Percentiles rank a stretch among this genome's conserved stretches.
Conservation (phyloP, 2,329 filamentous ascomycete species). For the Alternaria longipes region DNA sequence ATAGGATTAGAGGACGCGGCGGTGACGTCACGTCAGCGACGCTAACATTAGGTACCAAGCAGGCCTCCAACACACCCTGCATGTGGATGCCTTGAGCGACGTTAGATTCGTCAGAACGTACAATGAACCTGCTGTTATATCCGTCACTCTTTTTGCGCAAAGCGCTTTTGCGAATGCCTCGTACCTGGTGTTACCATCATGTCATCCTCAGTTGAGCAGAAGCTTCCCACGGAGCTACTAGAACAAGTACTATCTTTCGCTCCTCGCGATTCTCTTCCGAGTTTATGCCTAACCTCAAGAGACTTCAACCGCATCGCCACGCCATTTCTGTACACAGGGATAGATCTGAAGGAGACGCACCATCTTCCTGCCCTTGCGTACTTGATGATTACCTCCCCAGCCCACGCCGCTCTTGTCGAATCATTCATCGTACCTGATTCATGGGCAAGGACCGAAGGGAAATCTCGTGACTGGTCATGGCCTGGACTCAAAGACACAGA, state of each 20-base stretch:
- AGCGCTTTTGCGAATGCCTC: neutral
- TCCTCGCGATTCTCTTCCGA: neutral
- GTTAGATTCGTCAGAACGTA: neutral
- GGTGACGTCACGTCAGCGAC: neutral
- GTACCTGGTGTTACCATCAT: neutral
- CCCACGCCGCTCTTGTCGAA: neutral
- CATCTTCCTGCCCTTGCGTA: neutral
- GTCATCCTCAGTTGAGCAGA: neutral
- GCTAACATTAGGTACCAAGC: neutral
- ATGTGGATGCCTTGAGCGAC: neutral
- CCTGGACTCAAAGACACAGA: neutral
- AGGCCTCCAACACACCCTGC: neutral
- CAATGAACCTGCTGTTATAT: neutral
- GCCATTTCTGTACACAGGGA: neutral
- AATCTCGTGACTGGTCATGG: neutral
- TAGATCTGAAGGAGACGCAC: neutral
- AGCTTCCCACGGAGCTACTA: neutral
- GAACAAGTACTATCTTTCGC: neutral
- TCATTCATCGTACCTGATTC: neutral
- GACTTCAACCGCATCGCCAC: neutral
- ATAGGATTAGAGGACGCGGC: neutral
- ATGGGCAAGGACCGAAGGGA: neutral
- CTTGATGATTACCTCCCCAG: neutral
- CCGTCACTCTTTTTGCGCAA: neutral
- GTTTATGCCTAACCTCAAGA: neutral